These are phyloP conservation scores for Sporormia fimetaria DNA, from an alignment of 495 filamentous ascomycete genomes.

Conservation along the genomic window DNA sequence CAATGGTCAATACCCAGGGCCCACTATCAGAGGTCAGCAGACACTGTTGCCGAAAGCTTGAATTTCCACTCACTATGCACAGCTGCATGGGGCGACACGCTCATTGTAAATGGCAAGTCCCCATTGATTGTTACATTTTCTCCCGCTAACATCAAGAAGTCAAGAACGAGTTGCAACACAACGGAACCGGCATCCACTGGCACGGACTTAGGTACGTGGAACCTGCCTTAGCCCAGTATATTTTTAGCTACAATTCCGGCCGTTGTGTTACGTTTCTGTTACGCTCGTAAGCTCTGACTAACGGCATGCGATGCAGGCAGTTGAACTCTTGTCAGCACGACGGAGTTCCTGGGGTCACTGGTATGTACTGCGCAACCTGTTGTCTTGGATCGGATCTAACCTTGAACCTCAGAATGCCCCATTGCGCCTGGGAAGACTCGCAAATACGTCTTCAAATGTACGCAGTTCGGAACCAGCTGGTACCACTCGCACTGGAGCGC, in stretches of 20 bases:
- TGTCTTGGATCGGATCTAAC: not conserved
- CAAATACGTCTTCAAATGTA: constrained; percentile 30
- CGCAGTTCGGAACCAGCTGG: constrained; percentile 33
- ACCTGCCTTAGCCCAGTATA: too few relatives aligned
- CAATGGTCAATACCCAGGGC: constrained; percentile 31
- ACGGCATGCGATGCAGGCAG: constrained; percentile 16
- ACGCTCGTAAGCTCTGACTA: too few relatives aligned
- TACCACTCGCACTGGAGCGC: constrained; percentile 32
- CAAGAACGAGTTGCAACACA: constrained; percentile 29
- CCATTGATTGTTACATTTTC: not conserved
- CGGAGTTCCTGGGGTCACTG: constrained; percentile 31
- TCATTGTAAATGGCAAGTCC: constrained; percentile 23
- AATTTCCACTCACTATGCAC: not conserved
- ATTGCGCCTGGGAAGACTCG: constrained; percentile 30
- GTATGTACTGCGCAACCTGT: constrained; percentile 6
- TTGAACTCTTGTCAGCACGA: constrained; percentile 26
- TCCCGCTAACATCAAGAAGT: constrained; percentile 7
- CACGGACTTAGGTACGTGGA: constrained; percentile 26
- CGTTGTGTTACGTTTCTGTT: too few relatives aligned
- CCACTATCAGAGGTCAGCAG: constrained; percentile 11
- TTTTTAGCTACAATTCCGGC: too few relatives aligned
- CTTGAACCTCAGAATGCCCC: constrained; percentile 21
- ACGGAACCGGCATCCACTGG: constrained; percentile 34
- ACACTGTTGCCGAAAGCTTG: not conserved
- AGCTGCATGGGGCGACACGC: constrained; percentile 31